Conservation (phyloP, 768 basidiomycete species). For the Dictyophora rubrovolvata region DNA sequence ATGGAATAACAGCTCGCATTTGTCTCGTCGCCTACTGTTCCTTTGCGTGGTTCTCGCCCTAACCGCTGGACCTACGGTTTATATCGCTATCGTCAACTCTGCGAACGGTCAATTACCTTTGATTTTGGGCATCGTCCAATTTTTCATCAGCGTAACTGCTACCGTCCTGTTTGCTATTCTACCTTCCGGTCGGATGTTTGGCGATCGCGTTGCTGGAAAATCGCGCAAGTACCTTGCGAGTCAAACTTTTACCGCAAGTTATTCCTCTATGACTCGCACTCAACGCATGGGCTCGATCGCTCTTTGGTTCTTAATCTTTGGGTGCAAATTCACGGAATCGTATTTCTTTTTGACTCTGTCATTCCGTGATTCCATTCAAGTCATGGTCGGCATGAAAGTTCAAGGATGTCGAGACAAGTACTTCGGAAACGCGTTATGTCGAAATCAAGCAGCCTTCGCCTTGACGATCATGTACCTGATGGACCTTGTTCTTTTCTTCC, state of each 20-base stretch:
- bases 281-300: slow-evolving; percentile 70
- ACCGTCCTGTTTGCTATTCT: slow-evolving; percentile 83
- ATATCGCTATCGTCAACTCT: slow-evolving; percentile 71
- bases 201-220: slow-evolving; percentile 93
- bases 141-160: slow-evolving; percentile 82
- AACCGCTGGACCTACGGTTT: slow-evolving; percentile 89
- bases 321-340: slow-evolving; percentile 92
- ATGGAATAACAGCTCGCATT: slow-evolving; percentile 97
- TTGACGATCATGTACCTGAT: slow-evolving; percentile 98
- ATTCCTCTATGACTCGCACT: slow-evolving; percentile 54
- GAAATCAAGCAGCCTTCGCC: slow-evolving; percentile 90
- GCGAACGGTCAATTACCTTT: slow-evolving; percentile 60
- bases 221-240: slow-evolving; percentile 94
- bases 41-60: slow-evolving; percentile 82
- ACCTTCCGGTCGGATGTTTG: slow-evolving; percentile 97
- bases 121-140: slow-evolving; percentile 94
- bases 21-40: slow-evolving; percentile 85
- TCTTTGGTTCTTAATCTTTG: slow-evolving; percentile 89
- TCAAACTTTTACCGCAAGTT: slow-evolving; percentile 96
- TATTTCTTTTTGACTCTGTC: slow-evolving; percentile 97
- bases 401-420: slow-evolving; percentile 81
- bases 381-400: slow-evolving; percentile 96
- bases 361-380: slow-evolving; percentile 84
- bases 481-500: slow-evolving; percentile 94
- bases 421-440: slow-evolving; percentile 77